Evolutionary conservation across 139 green algal genomes (phyloP), one percentile per base, ranked within the genome.

Genomic region (Volvox africanus): DNA sequence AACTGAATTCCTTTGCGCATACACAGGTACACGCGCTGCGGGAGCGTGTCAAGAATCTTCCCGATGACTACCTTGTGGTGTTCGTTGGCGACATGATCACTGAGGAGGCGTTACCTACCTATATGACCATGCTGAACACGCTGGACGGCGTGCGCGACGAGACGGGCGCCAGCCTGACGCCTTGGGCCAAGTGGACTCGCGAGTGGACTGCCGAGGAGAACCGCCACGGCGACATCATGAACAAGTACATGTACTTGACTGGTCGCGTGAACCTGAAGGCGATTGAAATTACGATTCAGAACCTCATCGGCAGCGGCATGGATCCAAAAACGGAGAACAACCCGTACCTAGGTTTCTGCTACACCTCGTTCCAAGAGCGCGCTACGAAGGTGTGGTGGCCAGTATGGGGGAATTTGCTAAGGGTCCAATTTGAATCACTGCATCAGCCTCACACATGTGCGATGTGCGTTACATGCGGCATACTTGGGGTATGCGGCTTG

Each of bases 111-210:
- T 95, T 99, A 85, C 98, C 98, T 61, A 99, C 98, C n/a, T 99
- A 99, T 95, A 99, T 99, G 98, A 98, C 97, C 92, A 99, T 99
- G 98, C 94, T 99, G 36, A 99, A 99, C 96, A 99, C 98, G 13
- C 95, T 99, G 76, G 98, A 99, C 83, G 98, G 98, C 36, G 97
- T 98, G 30, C 92, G 97, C 21, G 98, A 99, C 88, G 97, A 99
- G 93, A 99, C 94, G 30, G 98, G 98, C 76, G 97, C 97, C 20
- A 92, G 93, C 33, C 85, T 92, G 50, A 97, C 95, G 2, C 92
- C 97, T 33, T 99, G 98, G 97, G 98, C 92, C 86, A 93, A 89
- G n/a, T 99, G 96, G 96, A 99, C 96, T 0, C 93, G 97, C 33
- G 92, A 94, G 77, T 99, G 97, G 97, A 98, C 97, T 28, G 97